A percentile compares a stretch with the other conserved stretches of the same genome.
These are phyloP conservation scores for Massarina eburnea DNA, from an alignment of 2,329 filamentous ascomycete species.

Conservation along the genomic window DNA sequence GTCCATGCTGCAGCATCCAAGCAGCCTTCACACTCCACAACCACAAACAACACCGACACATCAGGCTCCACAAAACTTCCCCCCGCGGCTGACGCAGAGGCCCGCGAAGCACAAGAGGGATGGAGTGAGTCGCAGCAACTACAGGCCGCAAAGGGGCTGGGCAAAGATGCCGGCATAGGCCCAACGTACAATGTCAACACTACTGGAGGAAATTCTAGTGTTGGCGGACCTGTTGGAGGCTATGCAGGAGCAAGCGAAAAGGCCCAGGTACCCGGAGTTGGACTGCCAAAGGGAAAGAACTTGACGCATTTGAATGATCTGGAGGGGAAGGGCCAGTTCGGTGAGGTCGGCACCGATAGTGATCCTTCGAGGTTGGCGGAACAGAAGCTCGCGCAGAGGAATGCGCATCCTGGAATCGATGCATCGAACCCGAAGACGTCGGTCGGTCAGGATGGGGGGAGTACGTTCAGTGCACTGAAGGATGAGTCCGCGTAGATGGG, in stretches of 20 bases:
- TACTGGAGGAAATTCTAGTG: constrained; percentile 33
- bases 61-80: constrained; percentile 55
- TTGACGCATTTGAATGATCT: constrained; percentile 47
- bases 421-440: constrained; percentile 16
- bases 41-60: constrained; percentile 58
- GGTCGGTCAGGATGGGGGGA: constrained; percentile 16
- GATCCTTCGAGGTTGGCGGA: constrained; percentile 58
- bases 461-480: constrained; percentile 25
- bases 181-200: constrained; percentile 32
- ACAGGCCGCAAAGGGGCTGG: constrained; percentile 43
- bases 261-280: constrained; percentile 27
- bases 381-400: constrained; percentile 36
- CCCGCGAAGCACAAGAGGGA: constrained; percentile 46
- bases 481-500: constrained; percentile 9
- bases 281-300: constrained; percentile 56
- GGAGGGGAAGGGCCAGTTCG: constrained; percentile 23
- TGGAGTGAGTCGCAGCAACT: constrained; percentile 45
- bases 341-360: constrained; percentile 56
- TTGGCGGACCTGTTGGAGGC: constrained; percentile 40
- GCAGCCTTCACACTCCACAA: constrained; percentile 57
- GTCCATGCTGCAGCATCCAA: constrained; percentile 53
- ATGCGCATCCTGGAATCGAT: constrained; percentile 35
- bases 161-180: constrained; percentile 39
- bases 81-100: constrained; percentile 50
- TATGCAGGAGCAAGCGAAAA: constrained; percentile 36